A percentile compares a stretch with the other conserved stretches of the same genome.
These are phyloP conservation scores for Aureoboletus auriporus DNA, from an alignment of 768 basidiomycete species.

Conservation along the genomic window DNA sequence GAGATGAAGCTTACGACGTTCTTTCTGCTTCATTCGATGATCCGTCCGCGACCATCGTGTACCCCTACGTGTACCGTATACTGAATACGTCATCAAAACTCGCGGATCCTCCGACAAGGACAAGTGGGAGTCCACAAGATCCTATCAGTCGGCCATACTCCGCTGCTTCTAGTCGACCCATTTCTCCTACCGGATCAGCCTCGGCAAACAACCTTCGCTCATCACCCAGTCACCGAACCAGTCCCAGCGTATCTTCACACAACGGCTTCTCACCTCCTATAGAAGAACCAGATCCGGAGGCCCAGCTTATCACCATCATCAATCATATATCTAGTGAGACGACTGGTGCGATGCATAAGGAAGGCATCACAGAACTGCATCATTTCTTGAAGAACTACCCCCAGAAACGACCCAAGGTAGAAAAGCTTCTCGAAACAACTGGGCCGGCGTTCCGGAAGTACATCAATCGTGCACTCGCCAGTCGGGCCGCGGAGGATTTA, in stretches of 20 bases:
- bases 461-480: slow-evolving; percentile 82
- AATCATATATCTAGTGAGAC: slow-evolving; percentile 87
- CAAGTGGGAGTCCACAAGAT: slow-evolving; percentile 30
- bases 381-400: slow-evolving; percentile 91
- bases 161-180: slow-evolving; percentile 61
- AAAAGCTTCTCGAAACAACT: slow-evolving; percentile 85
- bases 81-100: slow-evolving; percentile 62
- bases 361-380: slow-evolving; percentile 92
- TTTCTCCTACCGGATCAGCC: slow-evolving; percentile 64
- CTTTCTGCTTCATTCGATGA: slow-evolving; percentile 90
- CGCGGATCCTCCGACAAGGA: slow-evolving; percentile 30
- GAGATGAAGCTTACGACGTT: slow-evolving; percentile 87
- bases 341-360: slow-evolving; percentile 85
- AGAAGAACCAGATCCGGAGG: slow-evolving; percentile 86
- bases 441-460: slow-evolving; percentile 90
- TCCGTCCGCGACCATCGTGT: slow-evolving; percentile 95
- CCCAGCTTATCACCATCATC: slow-evolving; percentile 76
- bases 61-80: slow-evolving; percentile 91
- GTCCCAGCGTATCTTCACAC: slow-evolving; percentile 61
- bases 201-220: slow-evolving; percentile 53
- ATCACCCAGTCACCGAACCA: slow-evolving; percentile 62
- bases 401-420: slow-evolving; percentile 75
- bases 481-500: slow-evolving; percentile 81
- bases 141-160: slow-evolving; percentile 47
- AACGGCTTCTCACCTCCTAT: slow-evolving; percentile 51